These are phyloP conservation scores for Acrodontium crateriforme DNA, from an alignment of 2,329 filamentous ascomycete species.

Conservation along the genomic window DNA sequence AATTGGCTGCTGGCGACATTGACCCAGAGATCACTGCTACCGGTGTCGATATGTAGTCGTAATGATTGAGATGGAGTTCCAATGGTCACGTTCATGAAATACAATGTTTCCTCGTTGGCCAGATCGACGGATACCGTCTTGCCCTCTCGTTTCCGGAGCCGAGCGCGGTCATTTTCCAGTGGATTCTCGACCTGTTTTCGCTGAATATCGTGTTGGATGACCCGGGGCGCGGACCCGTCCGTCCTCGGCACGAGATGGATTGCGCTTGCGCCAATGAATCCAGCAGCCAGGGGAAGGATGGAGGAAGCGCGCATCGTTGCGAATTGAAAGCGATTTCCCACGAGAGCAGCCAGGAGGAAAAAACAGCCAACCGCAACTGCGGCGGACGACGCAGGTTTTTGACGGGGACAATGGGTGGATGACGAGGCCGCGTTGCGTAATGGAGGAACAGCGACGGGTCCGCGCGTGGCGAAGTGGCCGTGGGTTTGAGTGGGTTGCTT, in stretches of 20 bases:
- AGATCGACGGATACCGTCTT: conserved; percentile 33
- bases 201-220: conserved; percentile 38
- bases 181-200: conserved; percentile 34
- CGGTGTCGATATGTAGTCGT: conserved; percentile 47
- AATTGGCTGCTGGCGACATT: conserved; percentile 50
- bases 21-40: conserved; percentile 49
- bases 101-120: conserved; percentile 46
- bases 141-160: conserved; percentile 26
- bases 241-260: conserved; percentile 15
- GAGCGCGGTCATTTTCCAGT: conserved; percentile 31
- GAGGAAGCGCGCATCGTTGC: no score
- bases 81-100: conserved; percentile 43
- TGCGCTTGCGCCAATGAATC: no score
- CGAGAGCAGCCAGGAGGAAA: no score
- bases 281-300: no score
- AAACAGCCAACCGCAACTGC: no score
- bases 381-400: no score
- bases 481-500: no score
- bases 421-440: no score
- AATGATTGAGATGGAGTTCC: conserved; percentile 44
- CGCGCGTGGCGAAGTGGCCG: no score
- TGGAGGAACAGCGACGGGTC: no score
- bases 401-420: no score
- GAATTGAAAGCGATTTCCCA: no score
- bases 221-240: conserved; percentile 25